These are phyloP conservation scores for Wickerhamomyces rabaulensis DNA, from an alignment of 805 yeast species.

Conservation along the genomic window DNA sequence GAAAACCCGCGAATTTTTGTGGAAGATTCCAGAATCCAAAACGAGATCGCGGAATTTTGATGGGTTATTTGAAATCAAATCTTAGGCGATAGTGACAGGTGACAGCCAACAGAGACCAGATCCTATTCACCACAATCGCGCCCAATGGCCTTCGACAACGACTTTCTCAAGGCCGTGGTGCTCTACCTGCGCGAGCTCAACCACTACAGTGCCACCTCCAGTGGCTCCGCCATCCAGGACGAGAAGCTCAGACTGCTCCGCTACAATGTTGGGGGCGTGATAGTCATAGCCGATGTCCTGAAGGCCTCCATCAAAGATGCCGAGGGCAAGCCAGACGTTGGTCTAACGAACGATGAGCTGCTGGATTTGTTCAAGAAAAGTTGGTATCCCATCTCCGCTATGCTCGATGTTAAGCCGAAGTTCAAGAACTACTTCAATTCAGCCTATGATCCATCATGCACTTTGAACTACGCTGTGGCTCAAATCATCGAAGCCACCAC, in stretches of 20 bases:
- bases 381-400: not conserved
- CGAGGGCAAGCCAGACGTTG: not conserved
- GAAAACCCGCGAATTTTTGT: no score
- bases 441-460: slow-evolving; percentile 13
- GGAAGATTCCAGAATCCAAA: not conserved
- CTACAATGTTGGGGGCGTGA: slow-evolving; percentile 38
- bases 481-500: slow-evolving; percentile 2
- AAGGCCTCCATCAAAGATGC: slow-evolving; percentile 1
- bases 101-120: no score
- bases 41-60: not conserved
- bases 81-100: no score
- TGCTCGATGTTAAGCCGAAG: not conserved
- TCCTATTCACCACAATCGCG: no score
- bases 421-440: slow-evolving; percentile 10
- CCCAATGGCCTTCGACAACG: slow-evolving; percentile 3
- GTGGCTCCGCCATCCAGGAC: not conserved
- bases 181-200: slow-evolving; percentile 8
- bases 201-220: not conserved
- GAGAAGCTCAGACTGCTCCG: slow-evolving; percentile 26
- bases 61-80: not conserved
- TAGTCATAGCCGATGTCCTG: slow-evolving; percentile 25
- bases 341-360: slow-evolving; percentile 2
- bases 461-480: slow-evolving; percentile 13
- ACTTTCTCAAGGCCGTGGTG: not conserved
- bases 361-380: slow-evolving; percentile 6